These are phyloP conservation scores for Pichia occidentalis DNA, from an alignment of 805 yeast species.

Conservation along the genomic window DNA sequence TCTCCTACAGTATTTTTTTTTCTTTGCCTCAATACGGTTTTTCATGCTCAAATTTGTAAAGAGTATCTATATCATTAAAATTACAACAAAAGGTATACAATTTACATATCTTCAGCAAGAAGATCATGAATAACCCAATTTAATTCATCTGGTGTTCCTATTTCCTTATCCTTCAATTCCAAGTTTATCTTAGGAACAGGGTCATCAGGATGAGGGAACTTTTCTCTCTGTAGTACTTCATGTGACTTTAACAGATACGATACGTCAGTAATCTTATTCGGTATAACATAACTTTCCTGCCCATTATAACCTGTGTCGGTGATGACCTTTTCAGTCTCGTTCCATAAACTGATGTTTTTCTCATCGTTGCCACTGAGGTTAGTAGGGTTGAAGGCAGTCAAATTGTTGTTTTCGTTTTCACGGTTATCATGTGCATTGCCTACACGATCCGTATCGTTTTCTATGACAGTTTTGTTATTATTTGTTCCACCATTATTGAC, in stretches of 20 bases:
- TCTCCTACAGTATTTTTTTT: too few relatives aligned
- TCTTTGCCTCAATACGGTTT: too few relatives aligned
- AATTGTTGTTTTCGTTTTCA: too few relatives aligned
- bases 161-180: conserved; percentile 22
- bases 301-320: conserved; percentile 2
- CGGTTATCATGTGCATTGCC: too few relatives aligned
- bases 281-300: conserved; percentile 5
- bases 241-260: conserved; percentile 25
- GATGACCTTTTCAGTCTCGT: conserved; percentile 3
- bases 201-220: neutral
- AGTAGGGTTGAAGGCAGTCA: too few relatives aligned
- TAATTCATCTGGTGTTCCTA: conserved; percentile 53
- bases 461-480: neutral
- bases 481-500: too few relatives aligned
- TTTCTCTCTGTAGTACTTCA: neutral
- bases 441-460: conserved; percentile 2
- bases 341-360: neutral
- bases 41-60: too few relatives aligned
- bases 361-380: too few relatives aligned
- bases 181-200: conserved; percentile 15
- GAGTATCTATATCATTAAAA: too few relatives aligned
- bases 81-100: neutral
- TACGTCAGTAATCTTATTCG: conserved; percentile 22
- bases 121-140: conserved; percentile 68
- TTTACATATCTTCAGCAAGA: conserved; percentile 24